Conservation (phyloP, 805 yeast species). For the Candida taoyuanica region DNA sequence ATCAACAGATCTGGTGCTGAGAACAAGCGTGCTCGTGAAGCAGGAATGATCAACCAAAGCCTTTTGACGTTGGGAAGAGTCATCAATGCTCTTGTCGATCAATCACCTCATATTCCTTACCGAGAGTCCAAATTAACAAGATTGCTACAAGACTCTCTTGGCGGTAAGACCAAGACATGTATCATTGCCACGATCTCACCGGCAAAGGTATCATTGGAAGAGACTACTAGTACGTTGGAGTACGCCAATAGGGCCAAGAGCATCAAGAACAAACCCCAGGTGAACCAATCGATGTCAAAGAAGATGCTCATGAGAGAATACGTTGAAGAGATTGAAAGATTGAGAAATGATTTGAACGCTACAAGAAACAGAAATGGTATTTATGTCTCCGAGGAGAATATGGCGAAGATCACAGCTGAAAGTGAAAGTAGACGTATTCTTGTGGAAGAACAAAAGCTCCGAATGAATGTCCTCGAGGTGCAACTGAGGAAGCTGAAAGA, state of each 20-base stretch:
- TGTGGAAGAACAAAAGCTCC: constrained; percentile 46
- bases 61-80: constrained; percentile 82
- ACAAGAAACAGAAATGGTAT: constrained; percentile 65
- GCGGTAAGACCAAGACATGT: constrained; percentile 79
- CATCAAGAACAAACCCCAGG: constrained; percentile 64
- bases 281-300: constrained; percentile 56
- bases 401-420: constrained; percentile 38
- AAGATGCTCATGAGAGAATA: constrained; percentile 49
- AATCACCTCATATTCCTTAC: constrained; percentile 71
- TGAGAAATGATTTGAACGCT: constrained; percentile 58
- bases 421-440: constrained; percentile 45
- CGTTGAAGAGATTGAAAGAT: constrained; percentile 48
- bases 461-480: constrained; percentile 43
- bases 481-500: constrained; percentile 39
- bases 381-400: constrained; percentile 50
- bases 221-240: constrained; percentile 74
- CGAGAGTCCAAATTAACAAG: constrained; percentile 79
- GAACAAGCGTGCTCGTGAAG: constrained; percentile 81
- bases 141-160: constrained; percentile 74
- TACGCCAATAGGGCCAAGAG: constrained; percentile 81
- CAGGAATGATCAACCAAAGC: constrained; percentile 86
- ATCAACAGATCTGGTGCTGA: constrained; percentile 80
- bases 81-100: constrained; percentile 65
- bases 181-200: constrained; percentile 83
- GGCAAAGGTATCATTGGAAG: constrained; percentile 64